Conservation (phyloP, 2,329 filamentous ascomycete species). For the Xylaria sp. region DNA sequence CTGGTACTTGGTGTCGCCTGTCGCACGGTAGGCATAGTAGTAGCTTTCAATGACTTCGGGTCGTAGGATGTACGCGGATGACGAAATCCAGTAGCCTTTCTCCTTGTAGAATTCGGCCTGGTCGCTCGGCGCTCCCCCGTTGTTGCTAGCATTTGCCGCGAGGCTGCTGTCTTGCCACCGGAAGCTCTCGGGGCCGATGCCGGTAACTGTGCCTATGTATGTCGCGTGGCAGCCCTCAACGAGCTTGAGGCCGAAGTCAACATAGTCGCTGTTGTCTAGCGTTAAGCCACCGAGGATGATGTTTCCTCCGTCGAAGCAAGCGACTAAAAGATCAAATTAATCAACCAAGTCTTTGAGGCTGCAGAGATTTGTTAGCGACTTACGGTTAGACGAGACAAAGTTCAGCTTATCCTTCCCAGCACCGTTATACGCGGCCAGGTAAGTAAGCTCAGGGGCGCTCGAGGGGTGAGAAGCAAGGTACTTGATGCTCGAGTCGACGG, state of each 20-base stretch:
- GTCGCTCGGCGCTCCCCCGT: slow-evolving; percentile 55
- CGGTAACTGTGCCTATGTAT: slow-evolving; percentile 74
- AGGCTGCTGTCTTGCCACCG: slow-evolving; percentile 64
- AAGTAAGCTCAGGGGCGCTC: slow-evolving; percentile 76
- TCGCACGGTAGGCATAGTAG: slow-evolving; percentile 88
- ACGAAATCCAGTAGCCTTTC: slow-evolving; percentile 78
- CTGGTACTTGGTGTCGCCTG: slow-evolving; percentile 79
- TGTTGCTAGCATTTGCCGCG: slow-evolving; percentile 53
- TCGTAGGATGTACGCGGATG: slow-evolving; percentile 72
- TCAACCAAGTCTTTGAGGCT: not conserved
- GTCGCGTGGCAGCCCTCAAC: slow-evolving; percentile 79
- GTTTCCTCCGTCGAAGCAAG: slow-evolving; percentile 86
- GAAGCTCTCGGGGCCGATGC: slow-evolving; percentile 82
- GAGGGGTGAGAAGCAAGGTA: slow-evolving; percentile 76
- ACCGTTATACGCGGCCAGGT: slow-evolving; percentile 69
- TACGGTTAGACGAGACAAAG: slow-evolving; percentile 63
- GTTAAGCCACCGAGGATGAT: slow-evolving; percentile 84
- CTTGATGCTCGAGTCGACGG: slow-evolving; percentile 79
- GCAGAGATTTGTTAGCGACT: slow-evolving; percentile 39
- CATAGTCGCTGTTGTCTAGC: slow-evolving; percentile 72
- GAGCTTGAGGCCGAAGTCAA: slow-evolving; percentile 78
- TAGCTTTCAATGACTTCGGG: slow-evolving; percentile 86
- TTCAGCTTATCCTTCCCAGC: slow-evolving; percentile 50
- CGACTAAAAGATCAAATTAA: slow-evolving; percentile 60
- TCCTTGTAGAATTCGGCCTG: slow-evolving; percentile 70